Evolutionary conservation across 2,329 filamentous ascomycete species (phyloP).

Genomic region (Sarocladium kiliense): DNA sequence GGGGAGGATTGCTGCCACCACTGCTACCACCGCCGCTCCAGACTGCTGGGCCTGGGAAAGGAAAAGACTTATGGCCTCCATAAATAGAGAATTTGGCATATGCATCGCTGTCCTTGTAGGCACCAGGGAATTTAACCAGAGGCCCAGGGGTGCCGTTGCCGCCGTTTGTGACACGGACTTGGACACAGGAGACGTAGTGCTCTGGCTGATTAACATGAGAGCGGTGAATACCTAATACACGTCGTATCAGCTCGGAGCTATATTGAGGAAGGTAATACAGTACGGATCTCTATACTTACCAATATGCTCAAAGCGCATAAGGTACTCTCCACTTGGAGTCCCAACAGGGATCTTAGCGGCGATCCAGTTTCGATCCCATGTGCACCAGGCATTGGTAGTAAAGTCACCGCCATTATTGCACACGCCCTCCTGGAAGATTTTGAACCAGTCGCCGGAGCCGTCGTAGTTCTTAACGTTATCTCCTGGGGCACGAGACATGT

Average conservation of each 20-base stretch:
- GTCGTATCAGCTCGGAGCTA: too few relatives aligned
- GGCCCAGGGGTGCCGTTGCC: constrained; percentile 16
- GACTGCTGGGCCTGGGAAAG: constrained; percentile 11
- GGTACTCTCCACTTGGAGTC: constrained; percentile 31
- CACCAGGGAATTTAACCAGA: constrained; percentile 24
- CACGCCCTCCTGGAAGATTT: constrained; percentile 16
- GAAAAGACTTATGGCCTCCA: constrained; percentile 14
- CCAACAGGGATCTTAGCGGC: constrained; percentile 28
- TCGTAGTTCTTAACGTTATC: constrained; percentile 20
- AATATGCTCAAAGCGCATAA: constrained; percentile 29
- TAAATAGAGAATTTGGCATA: constrained; percentile 20
- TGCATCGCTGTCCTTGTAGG: constrained; percentile 20
- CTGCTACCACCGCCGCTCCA: constrained; percentile 6
- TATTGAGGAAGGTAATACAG: too few relatives aligned
- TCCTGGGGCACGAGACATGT: constrained; percentile 21
- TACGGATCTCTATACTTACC: constrained; percentile 14
- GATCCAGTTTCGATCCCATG: constrained; percentile 16
- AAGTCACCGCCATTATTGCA: constrained; percentile 16
- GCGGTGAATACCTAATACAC: background rate
- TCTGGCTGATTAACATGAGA: constrained; percentile 8
- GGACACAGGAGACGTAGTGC: constrained; percentile 15
- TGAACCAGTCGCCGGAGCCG: constrained; percentile 18
- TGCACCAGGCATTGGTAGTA: constrained; percentile 18
- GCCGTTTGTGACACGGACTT: constrained; percentile 16
- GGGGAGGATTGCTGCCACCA: too few relatives aligned